A percentile compares a stretch with the other conserved stretches of the same genome.
Conservation (phyloP, 2,329 filamentous ascomycete genomes). For the Fusarium pseudoanthophilum region DNA sequence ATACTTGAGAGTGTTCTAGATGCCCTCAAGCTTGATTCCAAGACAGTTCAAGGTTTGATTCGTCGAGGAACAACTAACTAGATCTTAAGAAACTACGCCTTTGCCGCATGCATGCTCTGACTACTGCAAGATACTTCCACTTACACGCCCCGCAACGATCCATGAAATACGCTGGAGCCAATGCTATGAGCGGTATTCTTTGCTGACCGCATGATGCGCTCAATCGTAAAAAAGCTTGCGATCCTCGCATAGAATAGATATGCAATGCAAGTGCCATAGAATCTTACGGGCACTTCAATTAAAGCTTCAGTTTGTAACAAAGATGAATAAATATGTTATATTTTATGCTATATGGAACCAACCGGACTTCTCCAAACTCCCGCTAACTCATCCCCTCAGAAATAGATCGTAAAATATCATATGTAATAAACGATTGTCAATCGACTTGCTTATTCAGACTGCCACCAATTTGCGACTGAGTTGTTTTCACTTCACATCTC, state of each 20-base stretch:
- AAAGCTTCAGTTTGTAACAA: not conserved
- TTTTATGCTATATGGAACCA: slow-evolving; percentile 4
- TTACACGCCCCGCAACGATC: slow-evolving; percentile 3
- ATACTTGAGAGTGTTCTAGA: not conserved
- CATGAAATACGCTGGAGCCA: slow-evolving; percentile 8
- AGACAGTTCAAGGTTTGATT: not conserved
- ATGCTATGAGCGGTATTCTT: slow-evolving; percentile 18
- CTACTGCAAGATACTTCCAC: not conserved
- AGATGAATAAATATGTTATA: not conserved
- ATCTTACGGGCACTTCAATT: not conserved
- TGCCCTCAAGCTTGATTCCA: not conserved
- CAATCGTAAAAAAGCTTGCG: not conserved
- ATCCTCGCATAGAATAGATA: not conserved
- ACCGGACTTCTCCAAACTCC: slow-evolving; percentile 30
- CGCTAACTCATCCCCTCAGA: slow-evolving; percentile 12
- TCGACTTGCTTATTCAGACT: not conserved
- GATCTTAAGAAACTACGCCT: not conserved
- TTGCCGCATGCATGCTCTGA: not conserved
- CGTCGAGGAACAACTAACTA: not conserved
- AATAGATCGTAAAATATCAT: slow-evolving; percentile 1
- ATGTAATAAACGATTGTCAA: slow-evolving; percentile 4
- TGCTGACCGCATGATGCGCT: slow-evolving; percentile 25
- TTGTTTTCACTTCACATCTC: not conserved
- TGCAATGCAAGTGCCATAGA: not conserved
- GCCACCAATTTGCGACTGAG: not conserved